Evolutionary conservation across 257 asterid species (phyloP).

Genomic region (Agastache rugosa): DNA sequence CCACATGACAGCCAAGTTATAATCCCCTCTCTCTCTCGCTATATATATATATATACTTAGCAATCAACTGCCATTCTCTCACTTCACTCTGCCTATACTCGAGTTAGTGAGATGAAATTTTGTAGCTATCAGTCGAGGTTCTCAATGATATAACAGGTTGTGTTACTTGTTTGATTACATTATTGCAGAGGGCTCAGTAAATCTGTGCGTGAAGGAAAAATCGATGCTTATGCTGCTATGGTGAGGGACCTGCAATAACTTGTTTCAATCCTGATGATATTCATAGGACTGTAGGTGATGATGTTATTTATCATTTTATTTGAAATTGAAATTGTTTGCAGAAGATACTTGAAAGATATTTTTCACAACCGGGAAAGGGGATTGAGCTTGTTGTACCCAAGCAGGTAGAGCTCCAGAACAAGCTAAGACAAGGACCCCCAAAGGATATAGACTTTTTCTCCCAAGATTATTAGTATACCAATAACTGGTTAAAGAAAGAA

Average conservation of each 20-base stretch:
- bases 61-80: neutral
- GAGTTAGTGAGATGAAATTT: no score
- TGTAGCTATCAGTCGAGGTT: no score
- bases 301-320: neutral
- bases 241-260: slow-evolving; percentile 42
- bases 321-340: slow-evolving; percentile 35
- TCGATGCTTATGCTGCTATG: slow-evolving; percentile 93
- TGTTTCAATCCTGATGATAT: neutral
- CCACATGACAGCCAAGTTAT: slow-evolving; percentile 70
- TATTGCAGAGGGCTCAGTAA: slow-evolving; percentile 62
- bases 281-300: neutral
- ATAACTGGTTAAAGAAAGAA: no score
- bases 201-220: slow-evolving; percentile 58
- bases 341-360: slow-evolving; percentile 89
- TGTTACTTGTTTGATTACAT: slow-evolving; percentile 2
- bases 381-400: slow-evolving; percentile 81
- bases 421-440: slow-evolving; percentile 56
- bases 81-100: neutral
- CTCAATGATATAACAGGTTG: neutral
- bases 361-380: slow-evolving; percentile 59
- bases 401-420: slow-evolving; percentile 67
- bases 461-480: neutral
- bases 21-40: neutral
- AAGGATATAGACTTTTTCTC: slow-evolving; percentile 56
- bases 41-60: no score